A percentile compares a stretch with the other conserved stretches of the same genome.
Evolutionary conservation across 1,284 basidiomycete species (phyloP).

Genomic region (Ceratobasidium sp.): DNA sequence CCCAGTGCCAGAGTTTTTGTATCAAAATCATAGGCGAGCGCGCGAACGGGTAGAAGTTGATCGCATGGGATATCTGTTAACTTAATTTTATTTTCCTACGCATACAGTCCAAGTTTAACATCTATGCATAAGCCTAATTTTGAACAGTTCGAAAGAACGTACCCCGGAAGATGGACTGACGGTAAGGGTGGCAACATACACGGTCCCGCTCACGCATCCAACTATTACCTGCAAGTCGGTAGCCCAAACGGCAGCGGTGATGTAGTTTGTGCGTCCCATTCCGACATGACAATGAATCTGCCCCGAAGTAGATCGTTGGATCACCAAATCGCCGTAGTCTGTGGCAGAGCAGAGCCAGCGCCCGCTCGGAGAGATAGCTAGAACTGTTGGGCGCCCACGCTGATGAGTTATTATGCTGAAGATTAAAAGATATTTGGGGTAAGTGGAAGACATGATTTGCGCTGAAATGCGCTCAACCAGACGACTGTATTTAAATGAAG

Average conservation of each 20-base stretch:
- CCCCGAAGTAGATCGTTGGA: not conserved
- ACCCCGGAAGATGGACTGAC: not conserved
- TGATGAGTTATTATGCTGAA: not conserved
- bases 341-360: constrained; percentile 1
- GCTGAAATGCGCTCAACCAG: too few relatives aligned
- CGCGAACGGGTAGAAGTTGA: not conserved
- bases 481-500: too few relatives aligned
- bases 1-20: not conserved
- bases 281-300: not conserved
- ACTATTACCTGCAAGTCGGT: not conserved
- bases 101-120: too few relatives aligned
- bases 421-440: too few relatives aligned
- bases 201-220: not conserved
- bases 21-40: not conserved
- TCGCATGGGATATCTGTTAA: not conserved
- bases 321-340: not conserved
- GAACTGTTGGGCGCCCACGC: not conserved
- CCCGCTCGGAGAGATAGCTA: not conserved
- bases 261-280: not conserved
- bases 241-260: not conserved
- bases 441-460: too few relatives aligned
- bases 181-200: not conserved
- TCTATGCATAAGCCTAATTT: too few relatives aligned
- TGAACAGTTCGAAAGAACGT: too few relatives aligned
- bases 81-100: not conserved